A percentile compares a stretch with the other conserved stretches of the same genome.
Conservation (phyloP, 139 green algal genomes). For the Tetradesmus obliquus region DNA sequence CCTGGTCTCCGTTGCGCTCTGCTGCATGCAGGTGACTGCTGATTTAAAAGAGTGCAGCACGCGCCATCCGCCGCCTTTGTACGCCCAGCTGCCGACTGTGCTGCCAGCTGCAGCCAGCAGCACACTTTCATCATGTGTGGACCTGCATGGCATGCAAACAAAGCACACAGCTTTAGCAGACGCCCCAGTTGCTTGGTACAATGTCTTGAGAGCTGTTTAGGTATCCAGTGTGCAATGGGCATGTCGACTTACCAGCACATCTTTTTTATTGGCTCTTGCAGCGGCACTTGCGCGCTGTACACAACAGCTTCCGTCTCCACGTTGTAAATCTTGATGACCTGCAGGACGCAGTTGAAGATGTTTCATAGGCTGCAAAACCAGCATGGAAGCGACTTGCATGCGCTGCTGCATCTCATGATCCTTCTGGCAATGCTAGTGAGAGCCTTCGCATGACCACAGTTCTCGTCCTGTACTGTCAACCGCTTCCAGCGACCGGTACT, state of each 20-base stretch:
- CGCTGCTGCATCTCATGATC: no score
- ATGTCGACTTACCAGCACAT: slow-evolving; percentile 2
- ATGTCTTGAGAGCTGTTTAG: no score
- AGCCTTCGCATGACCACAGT: no score
- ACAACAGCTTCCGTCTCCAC: slow-evolving; percentile 44
- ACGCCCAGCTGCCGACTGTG: slow-evolving; percentile 17
- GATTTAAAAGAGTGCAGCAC: slow-evolving; percentile 12
- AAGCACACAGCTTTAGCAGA: not conserved
- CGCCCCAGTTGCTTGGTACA: no score
- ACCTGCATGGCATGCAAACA: not conserved
- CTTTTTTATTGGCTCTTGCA: slow-evolving; percentile 16
- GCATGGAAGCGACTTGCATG: no score
- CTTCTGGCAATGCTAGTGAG: no score
- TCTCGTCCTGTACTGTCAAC: no score
- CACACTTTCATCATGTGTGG: slow-evolving; percentile 16
- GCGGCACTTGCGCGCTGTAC: slow-evolving; percentile 5
- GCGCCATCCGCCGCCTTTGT: slow-evolving; percentile 4
- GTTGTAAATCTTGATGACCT: slow-evolving; percentile 54
- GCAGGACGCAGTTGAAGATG: not conserved
- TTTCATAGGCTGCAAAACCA: no score
- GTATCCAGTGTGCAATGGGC: not conserved
- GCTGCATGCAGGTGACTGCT: slow-evolving; percentile 36
- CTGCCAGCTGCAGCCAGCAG: slow-evolving; percentile 14
- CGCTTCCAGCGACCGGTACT: no score
- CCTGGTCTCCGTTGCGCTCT: slow-evolving; percentile 22